These are phyloP conservation scores for Umbellularia californica DNA, from an alignment of 164 flowering plant species.

Conservation along the genomic window DNA sequence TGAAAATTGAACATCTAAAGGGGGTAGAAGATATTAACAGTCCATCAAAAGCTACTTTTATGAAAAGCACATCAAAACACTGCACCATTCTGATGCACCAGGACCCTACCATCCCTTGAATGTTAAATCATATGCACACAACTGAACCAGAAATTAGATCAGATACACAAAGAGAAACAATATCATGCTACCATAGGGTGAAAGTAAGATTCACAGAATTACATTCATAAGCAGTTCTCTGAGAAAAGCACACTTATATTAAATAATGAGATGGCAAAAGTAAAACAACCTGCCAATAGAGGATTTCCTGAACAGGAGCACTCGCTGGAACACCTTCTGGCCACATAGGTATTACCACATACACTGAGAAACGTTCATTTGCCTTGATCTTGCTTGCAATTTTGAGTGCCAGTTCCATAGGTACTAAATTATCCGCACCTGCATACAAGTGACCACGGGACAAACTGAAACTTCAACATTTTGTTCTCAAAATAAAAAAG, in stretches of 20 bases:
- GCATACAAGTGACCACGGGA: constrained; percentile 10
- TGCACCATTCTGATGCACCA: too few relatives aligned
- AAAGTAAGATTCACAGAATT: background rate
- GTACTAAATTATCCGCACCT: constrained; percentile 79
- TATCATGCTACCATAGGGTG: background rate
- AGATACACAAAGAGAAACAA: background rate
- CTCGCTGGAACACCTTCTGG: constrained; percentile 72
- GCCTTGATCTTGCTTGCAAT: constrained; percentile 66
- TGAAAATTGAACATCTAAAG: too few relatives aligned
- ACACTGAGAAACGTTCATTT: constrained; percentile 62
- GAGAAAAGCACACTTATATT: background rate
- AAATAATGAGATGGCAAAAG: background rate
- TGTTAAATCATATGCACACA: too few relatives aligned
- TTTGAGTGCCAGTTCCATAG: constrained; percentile 79
- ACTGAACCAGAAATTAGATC: background rate
- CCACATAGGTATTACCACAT: constrained; percentile 78
- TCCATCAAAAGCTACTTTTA: too few relatives aligned
- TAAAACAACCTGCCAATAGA: constrained; percentile 71
- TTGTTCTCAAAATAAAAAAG: background rate
- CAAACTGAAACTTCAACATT: background rate
- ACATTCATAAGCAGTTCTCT: too few relatives aligned
- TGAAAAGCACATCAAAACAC: too few relatives aligned
- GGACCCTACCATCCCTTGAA: too few relatives aligned
- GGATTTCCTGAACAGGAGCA: constrained; percentile 69
- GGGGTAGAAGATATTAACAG: too few relatives aligned